Evolutionary conservation across 305 asterid species (phyloP), one percentile per base, ranked within the genome.

Genomic region (Rubia balearica): DNA sequence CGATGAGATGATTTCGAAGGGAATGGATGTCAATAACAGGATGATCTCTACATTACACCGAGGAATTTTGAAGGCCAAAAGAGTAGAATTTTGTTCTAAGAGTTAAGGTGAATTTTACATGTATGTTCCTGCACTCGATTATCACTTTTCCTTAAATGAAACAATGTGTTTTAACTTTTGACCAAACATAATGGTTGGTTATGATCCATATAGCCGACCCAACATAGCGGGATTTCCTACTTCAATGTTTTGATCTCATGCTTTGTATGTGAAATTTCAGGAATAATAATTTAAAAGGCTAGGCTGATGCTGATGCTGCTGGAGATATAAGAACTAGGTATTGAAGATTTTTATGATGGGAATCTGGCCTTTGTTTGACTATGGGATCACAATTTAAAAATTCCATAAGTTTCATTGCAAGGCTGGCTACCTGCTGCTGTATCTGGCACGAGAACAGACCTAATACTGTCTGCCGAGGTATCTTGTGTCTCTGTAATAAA

Each of bases 61-160:
- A 11, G 79, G 84, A 22, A 79, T 80, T 38, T 72, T 75, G 51
- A 76, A 75, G 78, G 83, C 83, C 78, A 78, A 70, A 70, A 80
- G 70, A 63, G 42, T 82, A 67, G 73, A 71, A 48, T 71, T 78
- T 60, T 68, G 60, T 55, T 76, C 53, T 77, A 46, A 67, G 65
- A 41, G 16, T 9, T 45, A 17, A 53, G 40, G 68, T 43, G 51
- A 60, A 7, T 13, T 36, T 48, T 41, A 48, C 69, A 53, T 64
- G 74, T 70, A 42, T 27, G 65, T 55, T 55, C 21, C 65, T 5
- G 10, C 38, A 61, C 5, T 27, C 65, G 6, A 11, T 53, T 38
- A 14, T n/a, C 69, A 49, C 17, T 49, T 75, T 30, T 21, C n/a
- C 17, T 53, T 49, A 12, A 13, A 49, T 49, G 21, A 49, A 49